Conservation (phyloP, 768 basidiomycete species). For the Mycena belliarum region DNA sequence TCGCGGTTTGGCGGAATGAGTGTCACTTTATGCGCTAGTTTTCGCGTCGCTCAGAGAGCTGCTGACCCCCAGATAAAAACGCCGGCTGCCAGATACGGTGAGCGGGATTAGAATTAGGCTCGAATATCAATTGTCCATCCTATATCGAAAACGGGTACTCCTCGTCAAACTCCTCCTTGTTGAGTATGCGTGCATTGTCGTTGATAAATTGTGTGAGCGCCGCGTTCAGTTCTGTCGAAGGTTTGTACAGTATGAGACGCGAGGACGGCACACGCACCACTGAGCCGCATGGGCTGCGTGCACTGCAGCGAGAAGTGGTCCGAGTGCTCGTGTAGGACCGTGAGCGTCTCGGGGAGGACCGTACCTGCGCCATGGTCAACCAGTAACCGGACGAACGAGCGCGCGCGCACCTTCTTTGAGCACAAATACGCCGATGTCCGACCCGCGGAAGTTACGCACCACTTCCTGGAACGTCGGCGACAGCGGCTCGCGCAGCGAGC, state of each 20-base stretch:
- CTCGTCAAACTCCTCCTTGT: constrained; percentile 12
- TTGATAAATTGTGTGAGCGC: constrained; percentile 6
- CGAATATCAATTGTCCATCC: neutral
- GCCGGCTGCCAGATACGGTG: too few species aligned
- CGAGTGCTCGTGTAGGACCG: constrained; percentile 9
- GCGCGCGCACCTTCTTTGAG: neutral
- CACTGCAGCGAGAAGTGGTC: constrained; percentile 12
- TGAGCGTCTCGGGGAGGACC: neutral
- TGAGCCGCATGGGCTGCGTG: constrained; percentile 3
- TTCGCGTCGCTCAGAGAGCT: too few species aligned
- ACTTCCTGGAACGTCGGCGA: constrained; percentile 12
- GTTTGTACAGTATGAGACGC: neutral
- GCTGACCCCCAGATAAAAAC: too few species aligned
- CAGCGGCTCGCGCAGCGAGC: constrained; percentile 5
- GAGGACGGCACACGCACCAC: neutral
- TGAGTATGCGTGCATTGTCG: neutral
- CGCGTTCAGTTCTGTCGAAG: neutral
- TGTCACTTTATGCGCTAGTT: too few species aligned
- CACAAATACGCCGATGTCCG: neutral
- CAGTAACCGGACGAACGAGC: neutral
- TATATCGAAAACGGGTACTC: neutral
- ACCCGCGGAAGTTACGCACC: constrained; percentile 10
- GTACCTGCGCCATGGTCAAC: neutral
- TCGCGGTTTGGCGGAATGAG: too few species aligned
- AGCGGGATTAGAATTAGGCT: neutral